These are phyloP conservation scores for Parmales sp. DNA, from an alignment of 108 stramenopile genomes.

Conservation along the genomic window DNA sequence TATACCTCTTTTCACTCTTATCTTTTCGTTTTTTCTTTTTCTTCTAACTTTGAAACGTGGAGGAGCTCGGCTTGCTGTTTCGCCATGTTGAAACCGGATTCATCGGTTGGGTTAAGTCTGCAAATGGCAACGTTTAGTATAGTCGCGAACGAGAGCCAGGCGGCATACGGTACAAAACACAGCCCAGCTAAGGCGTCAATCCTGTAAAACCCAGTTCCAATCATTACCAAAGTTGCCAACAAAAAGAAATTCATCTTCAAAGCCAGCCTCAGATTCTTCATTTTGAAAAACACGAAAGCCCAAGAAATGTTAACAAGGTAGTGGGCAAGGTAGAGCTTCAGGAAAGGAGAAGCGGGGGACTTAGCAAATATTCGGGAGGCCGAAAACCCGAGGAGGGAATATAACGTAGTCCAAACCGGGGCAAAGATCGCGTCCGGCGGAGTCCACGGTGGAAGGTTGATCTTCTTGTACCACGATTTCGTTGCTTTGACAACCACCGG, in stretches of 20 bases:
- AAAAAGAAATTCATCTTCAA: neutral
- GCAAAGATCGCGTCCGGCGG: slow-evolving; percentile 8
- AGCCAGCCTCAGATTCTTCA: neutral
- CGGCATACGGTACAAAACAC: too few relatives aligned
- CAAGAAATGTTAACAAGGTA: slow-evolving; percentile 11
- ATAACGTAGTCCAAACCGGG: slow-evolving; percentile 9
- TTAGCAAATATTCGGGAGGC: neutral
- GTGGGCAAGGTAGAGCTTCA: neutral
- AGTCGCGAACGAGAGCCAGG: too few relatives aligned
- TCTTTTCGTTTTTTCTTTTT: too few relatives aligned
- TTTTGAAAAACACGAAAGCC: slow-evolving; percentile 6
- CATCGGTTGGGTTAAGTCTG: too few relatives aligned
- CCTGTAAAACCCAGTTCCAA: neutral
- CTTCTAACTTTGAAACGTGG: too few relatives aligned
- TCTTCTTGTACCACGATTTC: neutral
- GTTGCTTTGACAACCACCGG: slow-evolving; percentile 12
- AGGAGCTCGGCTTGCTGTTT: too few relatives aligned
- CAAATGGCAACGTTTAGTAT: too few relatives aligned
- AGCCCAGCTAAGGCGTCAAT: too few relatives aligned
- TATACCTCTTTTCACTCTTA: too few relatives aligned
- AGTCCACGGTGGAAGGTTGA: slow-evolving; percentile 1
- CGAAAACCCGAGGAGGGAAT: neutral
- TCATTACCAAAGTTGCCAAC: neutral
- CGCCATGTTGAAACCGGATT: too few relatives aligned
- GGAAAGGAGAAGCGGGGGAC: too few relatives aligned